Evolutionary conservation across 2,329 filamentous ascomycete genomes (phyloP).

Genomic region (Periconia sp.): DNA sequence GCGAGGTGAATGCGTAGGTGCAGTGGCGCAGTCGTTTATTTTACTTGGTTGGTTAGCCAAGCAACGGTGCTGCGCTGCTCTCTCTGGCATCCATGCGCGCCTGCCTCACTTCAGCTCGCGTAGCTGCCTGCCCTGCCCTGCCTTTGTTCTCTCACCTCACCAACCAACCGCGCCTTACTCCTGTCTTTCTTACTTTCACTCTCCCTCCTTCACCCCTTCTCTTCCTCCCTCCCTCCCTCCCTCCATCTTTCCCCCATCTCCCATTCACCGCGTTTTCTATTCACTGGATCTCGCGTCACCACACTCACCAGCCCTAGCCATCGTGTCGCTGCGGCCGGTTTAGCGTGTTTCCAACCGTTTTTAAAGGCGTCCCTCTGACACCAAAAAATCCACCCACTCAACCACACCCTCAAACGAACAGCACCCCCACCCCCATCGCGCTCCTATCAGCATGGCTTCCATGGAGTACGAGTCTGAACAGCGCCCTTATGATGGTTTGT

Average conservation of each 20-base stretch:
- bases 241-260: background rate
- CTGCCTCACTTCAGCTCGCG: constrained; percentile 15
- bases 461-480: constrained; percentile 69
- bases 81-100: constrained; percentile 1
- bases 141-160: constrained; percentile 11
- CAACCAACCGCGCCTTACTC: no score
- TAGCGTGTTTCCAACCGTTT: background rate
- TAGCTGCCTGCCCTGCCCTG: constrained; percentile 7
- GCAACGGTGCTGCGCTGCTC: no score
- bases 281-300: background rate
- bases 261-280: background rate
- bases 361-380: constrained; percentile 25
- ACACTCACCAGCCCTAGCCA: constrained; percentile 17
- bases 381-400: constrained; percentile 30
- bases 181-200: background rate
- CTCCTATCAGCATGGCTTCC: constrained; percentile 44
- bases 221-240: background rate
- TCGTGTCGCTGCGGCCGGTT: background rate
- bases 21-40: background rate
- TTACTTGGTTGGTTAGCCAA: background rate
- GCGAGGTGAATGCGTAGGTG: background rate
- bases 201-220: background rate
- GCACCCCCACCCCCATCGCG: constrained; percentile 20
- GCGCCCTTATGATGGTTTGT: constrained; percentile 67
- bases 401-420: constrained; percentile 18